phyloP scores from a whole-genome alignment of 257 asterid genomes.

The Nicotiana tabacum region DNA sequence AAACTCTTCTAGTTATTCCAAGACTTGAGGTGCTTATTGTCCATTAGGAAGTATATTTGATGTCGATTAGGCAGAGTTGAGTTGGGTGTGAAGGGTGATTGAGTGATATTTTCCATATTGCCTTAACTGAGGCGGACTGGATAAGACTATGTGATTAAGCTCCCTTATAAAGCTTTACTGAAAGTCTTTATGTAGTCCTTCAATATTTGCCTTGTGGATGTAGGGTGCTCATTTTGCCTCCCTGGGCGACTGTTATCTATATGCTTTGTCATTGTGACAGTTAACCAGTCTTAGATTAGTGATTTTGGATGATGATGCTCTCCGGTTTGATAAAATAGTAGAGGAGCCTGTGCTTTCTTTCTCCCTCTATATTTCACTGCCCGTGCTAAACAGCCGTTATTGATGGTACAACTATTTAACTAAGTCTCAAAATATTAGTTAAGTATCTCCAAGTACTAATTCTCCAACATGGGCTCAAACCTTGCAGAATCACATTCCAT shows the following conservation, averaged over 20 bases:
- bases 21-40: constrained; percentile 8
- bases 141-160: not conserved
- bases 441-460: not conserved
- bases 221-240: not conserved
- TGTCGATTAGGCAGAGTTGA: not conserved
- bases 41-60: not conserved
- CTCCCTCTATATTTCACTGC: not conserved
- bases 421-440: not conserved
- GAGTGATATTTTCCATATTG: not conserved
- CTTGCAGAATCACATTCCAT: not conserved
- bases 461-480: not conserved
- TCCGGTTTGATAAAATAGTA: not conserved
- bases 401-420: not conserved
- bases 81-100: not conserved
- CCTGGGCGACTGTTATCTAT: not conserved
- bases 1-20: not conserved
- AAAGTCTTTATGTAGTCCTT: not conserved
- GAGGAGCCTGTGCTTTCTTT: not conserved
- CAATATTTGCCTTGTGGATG: not conserved
- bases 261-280: not conserved
- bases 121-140: not conserved
- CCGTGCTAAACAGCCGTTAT: not conserved
- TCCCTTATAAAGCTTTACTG: not conserved
- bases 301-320: not conserved
- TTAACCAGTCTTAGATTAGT: not conserved